Conservation (phyloP, 2,329 filamentous ascomycete species). For the Ophiostoma himal-ulmi region DNA sequence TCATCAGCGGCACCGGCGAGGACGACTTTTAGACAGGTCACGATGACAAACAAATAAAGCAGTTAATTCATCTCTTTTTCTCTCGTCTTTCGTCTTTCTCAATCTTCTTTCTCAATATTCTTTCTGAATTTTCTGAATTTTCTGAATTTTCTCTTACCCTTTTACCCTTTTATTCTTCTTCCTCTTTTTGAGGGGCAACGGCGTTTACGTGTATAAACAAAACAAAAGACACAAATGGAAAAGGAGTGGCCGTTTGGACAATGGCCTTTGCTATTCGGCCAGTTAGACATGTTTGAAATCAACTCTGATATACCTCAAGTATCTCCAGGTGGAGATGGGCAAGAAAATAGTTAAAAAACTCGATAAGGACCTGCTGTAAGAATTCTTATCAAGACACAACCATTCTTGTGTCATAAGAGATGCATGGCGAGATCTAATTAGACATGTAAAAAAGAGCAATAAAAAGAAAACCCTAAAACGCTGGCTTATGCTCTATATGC, state of each 20-base stretch:
- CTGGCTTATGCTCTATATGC: not conserved
- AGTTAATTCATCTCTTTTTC: not conserved
- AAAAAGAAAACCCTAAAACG: not conserved
- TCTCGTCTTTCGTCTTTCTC: not conserved
- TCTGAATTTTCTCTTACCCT: too few species aligned
- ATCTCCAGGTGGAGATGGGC: slow-evolving; percentile 6
- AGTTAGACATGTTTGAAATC: not conserved
- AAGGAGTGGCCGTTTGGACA: not conserved
- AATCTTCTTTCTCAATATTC: not conserved
- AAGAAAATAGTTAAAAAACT: not conserved
- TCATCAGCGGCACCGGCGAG: slow-evolving; percentile 80
- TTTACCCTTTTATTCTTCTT: slow-evolving; percentile 5
- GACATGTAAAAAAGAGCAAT: slow-evolving; percentile 14
- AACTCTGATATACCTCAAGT: not conserved
- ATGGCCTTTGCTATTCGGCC: too few species aligned
- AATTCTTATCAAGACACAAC: not conserved
- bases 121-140: not conserved
- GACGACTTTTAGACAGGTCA: slow-evolving; percentile 64
- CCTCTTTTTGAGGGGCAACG: not conserved
- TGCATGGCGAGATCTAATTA: not conserved
- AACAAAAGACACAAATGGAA: not conserved
- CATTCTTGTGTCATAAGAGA: not conserved
- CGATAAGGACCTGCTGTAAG: not conserved
- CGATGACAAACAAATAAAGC: not conserved
- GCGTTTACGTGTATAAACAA: slow-evolving; percentile 11